Percentiles rank a stretch among this genome's conserved stretches.
Conservation (phyloP, 1,284 basidiomycete species). For the Rhodotorula glutinis region DNA sequence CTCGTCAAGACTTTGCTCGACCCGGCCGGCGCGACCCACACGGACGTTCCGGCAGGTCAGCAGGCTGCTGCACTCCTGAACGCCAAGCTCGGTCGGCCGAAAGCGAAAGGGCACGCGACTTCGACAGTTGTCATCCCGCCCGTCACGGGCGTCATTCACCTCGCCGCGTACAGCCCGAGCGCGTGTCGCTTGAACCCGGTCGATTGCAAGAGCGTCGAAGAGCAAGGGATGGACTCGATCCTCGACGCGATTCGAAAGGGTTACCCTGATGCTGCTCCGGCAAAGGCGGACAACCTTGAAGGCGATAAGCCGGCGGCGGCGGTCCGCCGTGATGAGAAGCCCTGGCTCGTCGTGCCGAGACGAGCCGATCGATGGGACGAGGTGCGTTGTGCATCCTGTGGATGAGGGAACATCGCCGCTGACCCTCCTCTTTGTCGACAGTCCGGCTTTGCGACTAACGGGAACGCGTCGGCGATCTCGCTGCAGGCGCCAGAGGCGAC, state of each 20-base stretch:
- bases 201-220: slow-evolving; percentile 41
- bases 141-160: slow-evolving; percentile 40
- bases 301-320: background rate
- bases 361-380: slow-evolving; percentile 37
- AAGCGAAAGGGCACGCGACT: slow-evolving; percentile 31
- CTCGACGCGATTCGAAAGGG: slow-evolving; percentile 22
- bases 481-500: slow-evolving; percentile 17
- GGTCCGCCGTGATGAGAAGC: slow-evolving; percentile 19
- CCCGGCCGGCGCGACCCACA: slow-evolving; percentile 15
- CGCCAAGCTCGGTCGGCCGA: slow-evolving; percentile 23
- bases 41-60: slow-evolving; percentile 15
- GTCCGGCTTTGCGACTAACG: slow-evolving; percentile 17
- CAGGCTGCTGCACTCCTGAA: slow-evolving; percentile 23
- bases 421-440: background rate
- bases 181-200: slow-evolving; percentile 33
- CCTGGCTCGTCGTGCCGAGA: slow-evolving; percentile 40
- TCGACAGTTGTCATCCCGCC: slow-evolving; percentile 38
- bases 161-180: slow-evolving; percentile 38
- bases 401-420: too few relatives aligned
- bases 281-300: background rate
- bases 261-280: slow-evolving; percentile 5
- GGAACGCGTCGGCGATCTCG: slow-evolving; percentile 27
- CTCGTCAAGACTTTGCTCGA: slow-evolving; percentile 29
- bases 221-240: slow-evolving; percentile 30
- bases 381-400: slow-evolving; percentile 21